Evolutionary conservation across 2,329 filamentous ascomycete species (phyloP), one percentile per base, ranked within the genome.

Genomic region (Ceratocystis cubensis): DNA sequence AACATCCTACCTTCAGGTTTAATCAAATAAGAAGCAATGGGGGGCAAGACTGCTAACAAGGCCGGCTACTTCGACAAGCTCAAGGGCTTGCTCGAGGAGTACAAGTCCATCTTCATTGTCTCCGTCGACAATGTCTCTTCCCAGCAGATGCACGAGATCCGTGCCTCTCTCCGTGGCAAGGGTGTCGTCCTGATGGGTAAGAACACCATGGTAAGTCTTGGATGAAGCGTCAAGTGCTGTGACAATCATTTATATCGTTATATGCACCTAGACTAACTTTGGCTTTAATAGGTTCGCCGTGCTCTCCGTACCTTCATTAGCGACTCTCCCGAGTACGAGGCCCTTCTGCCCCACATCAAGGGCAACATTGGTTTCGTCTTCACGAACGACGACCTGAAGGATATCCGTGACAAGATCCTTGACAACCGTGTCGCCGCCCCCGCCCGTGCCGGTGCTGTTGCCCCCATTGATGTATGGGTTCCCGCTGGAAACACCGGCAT

Each of bases 91-190:
- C 88, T 99, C 79, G 90, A 97, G 84, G 88, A 91, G 79, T 97
- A 95, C 88, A 86, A 86, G 79, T 93, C 89, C 76, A 89, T 97
- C 83, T 97, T 99, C 90, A 92, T 99, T 80, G 92, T 96, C 79
- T 77, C 86, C 77, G 88, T 93, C 77, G 90, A 97, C 91, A 99
- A 97, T 99, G 94, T 99, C 87, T 91, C 88, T 80, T 99, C 94
- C 74, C 94, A 99, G 87, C 95, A 99, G 88, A 99, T 99, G 95
- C 94, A 99, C 90, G 94, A 99, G 87, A 97, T 99, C 80, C 89
- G 94, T 79, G 82, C 88, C 76, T 81, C 90, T 75, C 89, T 99
- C 79, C 92, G 94, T 78, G 88, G 88, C 70, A 82, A 96, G 80
- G 92, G 86, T 81, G 89, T 97, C 74, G 92, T 99, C 74, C 84